A percentile compares a stretch with the other conserved stretches of the same genome.
These are phyloP conservation scores for Paxillus rubicundulus DNA, from an alignment of 768 basidiomycete genomes.

Conservation along the genomic window DNA sequence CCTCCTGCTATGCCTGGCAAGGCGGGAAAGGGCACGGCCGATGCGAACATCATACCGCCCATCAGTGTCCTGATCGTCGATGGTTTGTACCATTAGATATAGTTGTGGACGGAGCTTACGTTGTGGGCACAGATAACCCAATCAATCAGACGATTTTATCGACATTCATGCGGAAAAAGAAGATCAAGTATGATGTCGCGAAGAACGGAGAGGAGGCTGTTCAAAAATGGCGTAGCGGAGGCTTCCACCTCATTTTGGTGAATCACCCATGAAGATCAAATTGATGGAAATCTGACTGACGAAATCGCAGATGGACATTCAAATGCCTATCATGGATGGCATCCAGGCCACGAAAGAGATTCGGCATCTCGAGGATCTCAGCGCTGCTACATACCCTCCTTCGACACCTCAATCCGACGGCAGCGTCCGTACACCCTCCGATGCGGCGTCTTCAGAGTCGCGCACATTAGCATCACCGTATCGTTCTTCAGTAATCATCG, in stretches of 20 bases:
- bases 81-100: constrained; percentile 49
- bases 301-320: constrained; percentile 89
- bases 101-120: constrained; percentile 11
- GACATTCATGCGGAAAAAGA: constrained; percentile 96
- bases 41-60: constrained; percentile 84
- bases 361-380: constrained; percentile 72
- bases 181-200: constrained; percentile 91
- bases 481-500: constrained; percentile 95
- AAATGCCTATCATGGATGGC: constrained; percentile 99
- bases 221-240: constrained; percentile 89
- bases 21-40: constrained; percentile 50
- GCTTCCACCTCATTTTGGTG: constrained; percentile 94
- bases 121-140: constrained; percentile 79
- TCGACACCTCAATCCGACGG: constrained; percentile 62
- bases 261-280: constrained; percentile 28
- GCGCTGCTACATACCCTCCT: constrained; percentile 63
- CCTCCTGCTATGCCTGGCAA: constrained; percentile 36
- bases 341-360: constrained; percentile 98
- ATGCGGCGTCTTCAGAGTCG: constrained; percentile 45
- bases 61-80: constrained; percentile 98
- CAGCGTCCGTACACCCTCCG: constrained; percentile 49
- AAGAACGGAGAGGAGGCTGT: constrained; percentile 96
- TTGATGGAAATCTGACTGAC: constrained; percentile 18
- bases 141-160: constrained; percentile 97
- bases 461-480: constrained; percentile 62